Base-by-base conservation (phyloP, 164 flowering plant species). In the Dillenia turbinata region DNA sequence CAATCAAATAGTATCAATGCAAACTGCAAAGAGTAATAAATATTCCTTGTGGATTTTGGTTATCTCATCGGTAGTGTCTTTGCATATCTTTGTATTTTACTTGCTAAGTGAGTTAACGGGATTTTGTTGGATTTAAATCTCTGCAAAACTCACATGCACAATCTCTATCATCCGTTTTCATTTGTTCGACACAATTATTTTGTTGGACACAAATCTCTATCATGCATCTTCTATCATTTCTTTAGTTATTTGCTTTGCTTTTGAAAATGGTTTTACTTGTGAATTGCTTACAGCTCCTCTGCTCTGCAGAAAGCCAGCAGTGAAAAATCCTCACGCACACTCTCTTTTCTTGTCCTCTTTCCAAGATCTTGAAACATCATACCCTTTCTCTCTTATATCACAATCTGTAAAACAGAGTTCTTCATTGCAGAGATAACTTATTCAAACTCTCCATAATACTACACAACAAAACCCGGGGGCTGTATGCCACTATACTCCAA, bases 81-180 rank as follows among this genome's bases (percentile, higher is more conserved):
- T 17, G 16, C 26, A 5, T 59, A 10, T 22, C n/a, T 22, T 46
- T 59, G 8, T 47, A 33, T 43, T 16, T 10, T 48, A 7, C 43
- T 40, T 8, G 16, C 1, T 10, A n/a, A 52, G 16, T 45, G n/a
- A 14, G 12, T 4, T 24, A 22, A 50, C 52, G 24, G 4, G 47
- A 40, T 54, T 22, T 56, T 52, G 47, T 15, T 33, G 16, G 14
- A 50, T 52, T 49, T 10, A 59, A 33, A 33, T 52, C 2, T 45
- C 63, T 54, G 68, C 49, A 62, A 62, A 33, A 43, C 50, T 52
- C 61, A 68, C 75, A 71, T 71, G 75, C 70, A 71, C 54, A 66
- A 74, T 70, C 74, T 64, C 68, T 45, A 60, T 67, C 74, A 65
- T 8, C 49, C 22, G 1, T 19, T 19, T 19, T 19, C 22, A 19